Evolutionary conservation across 371 early-diverging fungal species (phyloP), one percentile per base, ranked within the genome.

Genomic region (Syncephalastrum monosporum): DNA sequence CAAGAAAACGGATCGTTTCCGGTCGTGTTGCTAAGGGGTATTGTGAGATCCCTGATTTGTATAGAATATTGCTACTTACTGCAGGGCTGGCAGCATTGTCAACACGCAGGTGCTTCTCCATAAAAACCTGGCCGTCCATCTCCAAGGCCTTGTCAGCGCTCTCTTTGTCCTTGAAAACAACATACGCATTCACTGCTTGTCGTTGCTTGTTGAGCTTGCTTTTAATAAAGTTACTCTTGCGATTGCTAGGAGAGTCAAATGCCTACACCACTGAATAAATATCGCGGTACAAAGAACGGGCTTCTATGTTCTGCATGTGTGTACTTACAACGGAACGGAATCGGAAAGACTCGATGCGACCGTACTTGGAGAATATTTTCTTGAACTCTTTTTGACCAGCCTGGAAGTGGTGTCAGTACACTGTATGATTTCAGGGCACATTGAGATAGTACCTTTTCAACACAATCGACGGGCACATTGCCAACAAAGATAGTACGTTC

Each of bases 21-120:
- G 69, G 63, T 94, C 93, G 59, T 84, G 81, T 52, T 79, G 73
- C 15, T 38, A 13, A 0, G 15, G n/a, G 3, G 0, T 33, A 33
- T 4, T n/a, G 8, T 33, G 10, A 33, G 38, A 38, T 27, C 19
- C 3, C 50, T 12, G 15, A n/a, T 27, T 14, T 13, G 8, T 21
- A 19, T 19, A 24, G 3, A 13, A 50, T 21, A 21, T 50, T 3
- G n/a, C 2, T 7, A 21, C 23, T 29, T 41, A 27, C 56, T 50
- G 15, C 78, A 56, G 74, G 62, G 14, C 74, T 82, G 52, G 63
- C 78, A 0, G 85, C 86, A n/a, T 74, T 68, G 60, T 96, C 95
- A 3, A 93, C 95, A 46, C 97, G 90, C 45, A 96, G 64, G 71
- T 96, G 97, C 56, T 90, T 88, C 17, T 86, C 91, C 71, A 87